These are phyloP conservation scores for Petasospora rhodanensis DNA, from an alignment of 1,139 yeast genomes.

Conservation along the genomic window DNA sequence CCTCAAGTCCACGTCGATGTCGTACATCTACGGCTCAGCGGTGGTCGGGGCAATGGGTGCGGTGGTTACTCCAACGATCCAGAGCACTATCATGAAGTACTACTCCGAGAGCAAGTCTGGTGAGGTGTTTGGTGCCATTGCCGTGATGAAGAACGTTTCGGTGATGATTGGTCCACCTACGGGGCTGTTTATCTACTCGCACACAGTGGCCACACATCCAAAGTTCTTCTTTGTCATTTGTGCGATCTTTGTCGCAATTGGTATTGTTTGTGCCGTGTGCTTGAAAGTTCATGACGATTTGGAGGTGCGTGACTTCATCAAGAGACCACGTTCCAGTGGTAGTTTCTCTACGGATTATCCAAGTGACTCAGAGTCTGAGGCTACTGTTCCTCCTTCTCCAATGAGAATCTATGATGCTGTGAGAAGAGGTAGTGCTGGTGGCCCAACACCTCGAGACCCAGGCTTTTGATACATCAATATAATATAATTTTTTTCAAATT, in stretches of 20 bases:
- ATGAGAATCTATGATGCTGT: slow-evolving; percentile 9
- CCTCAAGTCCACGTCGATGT: slow-evolving; percentile 30
- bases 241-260: slow-evolving; percentile 13
- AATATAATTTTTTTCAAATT: too few relatives aligned
- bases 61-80: slow-evolving; percentile 43
- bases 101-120: slow-evolving; percentile 41
- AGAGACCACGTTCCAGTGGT: slow-evolving; percentile 3
- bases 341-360: too few relatives aligned
- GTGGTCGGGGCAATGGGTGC: slow-evolving; percentile 47
- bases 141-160: slow-evolving; percentile 36
- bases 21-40: slow-evolving; percentile 27
- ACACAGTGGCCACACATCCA: slow-evolving; percentile 27
- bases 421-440: slow-evolving; percentile 10
- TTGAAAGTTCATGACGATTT: slow-evolving; percentile 13
- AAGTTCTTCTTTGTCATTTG: slow-evolving; percentile 24
- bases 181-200: slow-evolving; percentile 34
- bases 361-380: slow-evolving; percentile 5
- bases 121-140: slow-evolving; percentile 45
- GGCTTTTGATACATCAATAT: slow-evolving; percentile 5
- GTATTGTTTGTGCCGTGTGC: slow-evolving; percentile 10
- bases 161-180: slow-evolving; percentile 33
- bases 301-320: slow-evolving; percentile 7
- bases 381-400: slow-evolving; percentile 4
- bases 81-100: slow-evolving; percentile 48
- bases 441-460: slow-evolving; percentile 5